Conservation (phyloP, 2,329 filamentous ascomycete genomes). For the Fusarium sacchari region DNA sequence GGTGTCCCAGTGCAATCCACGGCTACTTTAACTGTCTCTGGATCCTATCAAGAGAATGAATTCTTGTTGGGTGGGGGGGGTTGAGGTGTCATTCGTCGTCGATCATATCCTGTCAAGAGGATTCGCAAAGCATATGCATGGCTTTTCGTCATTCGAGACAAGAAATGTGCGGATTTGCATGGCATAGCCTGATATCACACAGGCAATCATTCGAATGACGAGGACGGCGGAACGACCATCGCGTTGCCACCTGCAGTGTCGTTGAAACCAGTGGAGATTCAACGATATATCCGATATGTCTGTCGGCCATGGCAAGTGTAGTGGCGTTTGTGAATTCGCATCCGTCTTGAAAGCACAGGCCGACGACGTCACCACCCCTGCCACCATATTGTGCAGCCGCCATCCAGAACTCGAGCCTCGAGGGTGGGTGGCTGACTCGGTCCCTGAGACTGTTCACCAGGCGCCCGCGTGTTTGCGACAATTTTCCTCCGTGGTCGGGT, state of each 20-base stretch:
- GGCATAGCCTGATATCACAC: neutral
- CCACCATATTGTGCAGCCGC: constrained; percentile 9
- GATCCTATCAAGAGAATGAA: constrained; percentile 13
- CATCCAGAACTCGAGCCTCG: constrained; percentile 15
- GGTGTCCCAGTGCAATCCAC: neutral
- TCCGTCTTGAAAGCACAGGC: constrained; percentile 24
- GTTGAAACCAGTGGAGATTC: constrained; percentile 3
- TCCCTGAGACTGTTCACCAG: constrained; percentile 23
- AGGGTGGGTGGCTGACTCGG: constrained; percentile 22
- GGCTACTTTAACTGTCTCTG: constrained; percentile 11
- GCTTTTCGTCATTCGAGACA: constrained; percentile 19
- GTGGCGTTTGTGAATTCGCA: constrained; percentile 33
- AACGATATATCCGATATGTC: constrained; percentile 10
- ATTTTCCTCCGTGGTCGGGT: constrained; percentile 10
- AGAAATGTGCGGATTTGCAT: constrained; percentile 9
- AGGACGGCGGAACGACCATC: neutral
- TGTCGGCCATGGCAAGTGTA: constrained; percentile 11
- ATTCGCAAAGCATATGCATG: constrained; percentile 15
- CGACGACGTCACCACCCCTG: constrained; percentile 34
- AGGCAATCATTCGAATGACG: neutral
- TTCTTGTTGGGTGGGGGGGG: constrained; percentile 24
- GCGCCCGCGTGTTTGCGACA: constrained; percentile 17
- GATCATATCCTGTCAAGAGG: constrained; percentile 35
- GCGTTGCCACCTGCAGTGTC: neutral
- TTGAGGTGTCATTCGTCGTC: constrained; percentile 32